phyloP scores from a whole-genome alignment of 2,329 filamentous ascomycete genomes.

The Endoconidiophora polonica region DNA sequence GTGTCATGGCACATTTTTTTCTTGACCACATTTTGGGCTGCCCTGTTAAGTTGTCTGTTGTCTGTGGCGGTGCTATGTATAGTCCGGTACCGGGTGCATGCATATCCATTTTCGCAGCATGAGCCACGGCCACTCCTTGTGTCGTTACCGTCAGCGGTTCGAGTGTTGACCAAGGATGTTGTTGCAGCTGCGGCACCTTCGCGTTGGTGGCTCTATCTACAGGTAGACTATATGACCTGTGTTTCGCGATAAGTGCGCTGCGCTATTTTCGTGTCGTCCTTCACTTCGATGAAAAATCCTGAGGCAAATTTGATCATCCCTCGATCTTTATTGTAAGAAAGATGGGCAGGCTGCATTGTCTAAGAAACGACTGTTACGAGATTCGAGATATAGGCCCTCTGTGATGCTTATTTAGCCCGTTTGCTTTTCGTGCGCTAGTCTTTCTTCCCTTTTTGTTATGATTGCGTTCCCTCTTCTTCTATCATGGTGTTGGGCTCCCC shows the following conservation, averaged over 20 bases:
- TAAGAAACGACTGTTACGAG: too few species aligned
- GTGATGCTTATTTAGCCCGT: too few species aligned
- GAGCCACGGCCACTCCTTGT: conserved; percentile 8
- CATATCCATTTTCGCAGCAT: conserved; percentile 8
- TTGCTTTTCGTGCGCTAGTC: too few species aligned
- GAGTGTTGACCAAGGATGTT: conserved; percentile 14
- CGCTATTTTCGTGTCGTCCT: background rate
- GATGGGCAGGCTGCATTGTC: too few species aligned
- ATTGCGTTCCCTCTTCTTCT: background rate
- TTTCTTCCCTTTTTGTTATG: background rate
- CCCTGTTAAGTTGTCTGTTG: too few species aligned
- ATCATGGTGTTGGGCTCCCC: background rate
- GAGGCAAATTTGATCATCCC: too few species aligned
- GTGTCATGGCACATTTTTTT: too few species aligned
- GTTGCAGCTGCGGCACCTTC: conserved; percentile 7
- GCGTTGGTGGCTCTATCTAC: too few species aligned
- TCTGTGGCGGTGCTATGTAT: background rate
- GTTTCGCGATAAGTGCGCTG: background rate
- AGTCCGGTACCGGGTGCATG: conserved; percentile 8
- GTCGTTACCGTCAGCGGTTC: conserved; percentile 2
- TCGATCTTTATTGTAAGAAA: too few species aligned
- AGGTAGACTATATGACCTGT: background rate
- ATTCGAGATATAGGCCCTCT: too few species aligned
- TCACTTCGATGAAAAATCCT: too few species aligned
- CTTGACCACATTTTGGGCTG: too few species aligned